A percentile compares a stretch with the other conserved stretches of the same genome.
Conservation (phyloP, 768 basidiomycete species). For the Xerocomellus chrysenteron region DNA sequence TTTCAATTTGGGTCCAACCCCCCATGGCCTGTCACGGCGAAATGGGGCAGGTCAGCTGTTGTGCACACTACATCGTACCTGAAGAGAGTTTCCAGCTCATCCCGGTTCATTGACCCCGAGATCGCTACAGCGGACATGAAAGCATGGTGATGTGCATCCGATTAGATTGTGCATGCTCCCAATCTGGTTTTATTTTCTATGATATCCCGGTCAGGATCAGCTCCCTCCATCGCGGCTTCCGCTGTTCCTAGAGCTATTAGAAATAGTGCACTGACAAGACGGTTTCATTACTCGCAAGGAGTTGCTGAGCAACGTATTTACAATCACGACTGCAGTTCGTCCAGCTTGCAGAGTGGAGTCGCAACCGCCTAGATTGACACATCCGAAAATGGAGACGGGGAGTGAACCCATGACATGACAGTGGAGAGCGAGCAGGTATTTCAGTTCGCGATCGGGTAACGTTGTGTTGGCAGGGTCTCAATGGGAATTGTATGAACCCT, state of each 20-base stretch:
- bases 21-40: neutral
- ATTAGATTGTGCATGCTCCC: neutral
- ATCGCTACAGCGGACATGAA: neutral
- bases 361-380: neutral
- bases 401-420: neutral
- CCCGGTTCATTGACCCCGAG: neutral
- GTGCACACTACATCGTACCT: slow-evolving; percentile 4
- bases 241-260: neutral
- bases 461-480: neutral
- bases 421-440: neutral
- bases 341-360: neutral
- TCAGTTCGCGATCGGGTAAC: neutral
- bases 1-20: neutral
- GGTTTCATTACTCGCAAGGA: neutral
- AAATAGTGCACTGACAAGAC: neutral
- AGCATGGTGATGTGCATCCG: neutral
- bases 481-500: neutral
- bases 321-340: neutral
- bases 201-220: neutral
- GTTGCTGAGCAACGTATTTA: neutral
- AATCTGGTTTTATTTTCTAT: neutral
- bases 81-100: slow-evolving; percentile 8
- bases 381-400: neutral
- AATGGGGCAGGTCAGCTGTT: neutral
- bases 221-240: neutral